phyloP scores from a whole-genome alignment of 148 eudicot species.

The Agrostemma githago region DNA sequence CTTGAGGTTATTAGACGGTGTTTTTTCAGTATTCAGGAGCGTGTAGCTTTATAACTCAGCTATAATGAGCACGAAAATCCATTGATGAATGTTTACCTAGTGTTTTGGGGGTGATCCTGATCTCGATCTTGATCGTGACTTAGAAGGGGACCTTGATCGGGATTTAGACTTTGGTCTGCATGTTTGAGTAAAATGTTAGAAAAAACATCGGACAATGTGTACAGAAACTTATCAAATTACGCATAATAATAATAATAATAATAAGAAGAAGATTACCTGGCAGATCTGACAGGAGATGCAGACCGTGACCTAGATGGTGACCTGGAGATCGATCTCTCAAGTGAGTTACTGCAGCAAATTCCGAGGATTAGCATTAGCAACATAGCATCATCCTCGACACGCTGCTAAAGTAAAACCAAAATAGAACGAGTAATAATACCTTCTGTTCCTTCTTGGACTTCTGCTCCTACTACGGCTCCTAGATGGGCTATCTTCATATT shows the following conservation, averaged over 20 bases:
- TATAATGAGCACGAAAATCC: background rate
- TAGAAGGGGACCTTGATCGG: slow-evolving; percentile 42
- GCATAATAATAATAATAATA: too few species aligned
- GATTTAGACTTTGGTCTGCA: slow-evolving; percentile 41
- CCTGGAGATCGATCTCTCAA: slow-evolving; percentile 58
- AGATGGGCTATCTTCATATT: slow-evolving; percentile 53
- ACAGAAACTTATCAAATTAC: background rate
- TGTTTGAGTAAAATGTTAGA: background rate
- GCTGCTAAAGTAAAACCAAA: background rate
- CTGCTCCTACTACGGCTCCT: slow-evolving; percentile 60
- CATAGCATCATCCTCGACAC: background rate
- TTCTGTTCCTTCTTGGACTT: slow-evolving; percentile 60
- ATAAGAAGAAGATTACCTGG: slow-evolving; percentile 44
- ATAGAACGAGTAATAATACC: slow-evolving; percentile 35
- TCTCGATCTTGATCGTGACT: slow-evolving; percentile 41
- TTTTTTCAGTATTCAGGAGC: background rate
- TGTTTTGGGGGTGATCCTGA: slow-evolving; percentile 32
- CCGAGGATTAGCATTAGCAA: slow-evolving; percentile 10
- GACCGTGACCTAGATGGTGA: slow-evolving; percentile 72
- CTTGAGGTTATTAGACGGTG: background rate
- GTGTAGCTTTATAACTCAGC: background rate
- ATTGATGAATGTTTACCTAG: slow-evolving; percentile 16
- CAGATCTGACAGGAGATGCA: slow-evolving; percentile 61
- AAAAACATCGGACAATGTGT: background rate
- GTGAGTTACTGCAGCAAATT: slow-evolving; percentile 52